Percentiles rank a stretch among this genome's conserved stretches.
Evolutionary conservation across 2,329 filamentous ascomycete genomes (phyloP).

Genomic region (Pseudocercospora ulei): DNA sequence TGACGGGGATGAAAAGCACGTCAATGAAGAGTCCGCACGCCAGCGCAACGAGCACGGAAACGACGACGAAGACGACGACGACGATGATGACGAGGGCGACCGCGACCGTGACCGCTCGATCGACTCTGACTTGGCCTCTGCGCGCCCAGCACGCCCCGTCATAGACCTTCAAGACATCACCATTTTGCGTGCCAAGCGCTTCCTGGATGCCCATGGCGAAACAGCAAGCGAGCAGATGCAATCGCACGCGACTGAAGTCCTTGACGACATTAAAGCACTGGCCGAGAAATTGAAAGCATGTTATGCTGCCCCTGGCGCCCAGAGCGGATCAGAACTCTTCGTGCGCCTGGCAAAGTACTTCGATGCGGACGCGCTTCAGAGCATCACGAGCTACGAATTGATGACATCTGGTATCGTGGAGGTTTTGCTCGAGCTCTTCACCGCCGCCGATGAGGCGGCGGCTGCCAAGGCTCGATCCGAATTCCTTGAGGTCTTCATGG

Average conservation of each 20-base stretch:
- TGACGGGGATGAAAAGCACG: constrained; percentile 39
- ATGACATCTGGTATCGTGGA: constrained; percentile 83
- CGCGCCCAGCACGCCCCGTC: constrained; percentile 28
- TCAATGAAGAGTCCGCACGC: constrained; percentile 11
- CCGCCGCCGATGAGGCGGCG: constrained; percentile 52
- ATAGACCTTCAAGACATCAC: constrained; percentile 61
- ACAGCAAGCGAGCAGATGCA: constrained; percentile 65
- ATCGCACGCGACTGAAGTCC: constrained; percentile 65
- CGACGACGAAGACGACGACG: constrained; percentile 35
- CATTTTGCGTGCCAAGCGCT: constrained; percentile 65
- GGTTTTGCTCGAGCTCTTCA: constrained; percentile 72
- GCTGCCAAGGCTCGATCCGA: constrained; percentile 59
- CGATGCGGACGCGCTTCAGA: constrained; percentile 76
- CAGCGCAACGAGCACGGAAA: constrained; percentile 37
- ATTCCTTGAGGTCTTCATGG: constrained; percentile 91
- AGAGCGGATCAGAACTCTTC: constrained; percentile 48
- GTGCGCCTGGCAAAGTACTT: constrained; percentile 70
- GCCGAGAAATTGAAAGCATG: constrained; percentile 62
- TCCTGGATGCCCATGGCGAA: constrained; percentile 72
- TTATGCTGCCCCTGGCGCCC: constrained; percentile 43
- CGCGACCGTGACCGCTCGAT: constrained; percentile 53
- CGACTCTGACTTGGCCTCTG: constrained; percentile 37
- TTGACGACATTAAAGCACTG: constrained; percentile 61
- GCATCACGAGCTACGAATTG: constrained; percentile 89
- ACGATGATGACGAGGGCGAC: constrained; percentile 46